These are phyloP conservation scores for Rhododendron simsii DNA, from an alignment of 148 eudicot species.

Conservation along the genomic window DNA sequence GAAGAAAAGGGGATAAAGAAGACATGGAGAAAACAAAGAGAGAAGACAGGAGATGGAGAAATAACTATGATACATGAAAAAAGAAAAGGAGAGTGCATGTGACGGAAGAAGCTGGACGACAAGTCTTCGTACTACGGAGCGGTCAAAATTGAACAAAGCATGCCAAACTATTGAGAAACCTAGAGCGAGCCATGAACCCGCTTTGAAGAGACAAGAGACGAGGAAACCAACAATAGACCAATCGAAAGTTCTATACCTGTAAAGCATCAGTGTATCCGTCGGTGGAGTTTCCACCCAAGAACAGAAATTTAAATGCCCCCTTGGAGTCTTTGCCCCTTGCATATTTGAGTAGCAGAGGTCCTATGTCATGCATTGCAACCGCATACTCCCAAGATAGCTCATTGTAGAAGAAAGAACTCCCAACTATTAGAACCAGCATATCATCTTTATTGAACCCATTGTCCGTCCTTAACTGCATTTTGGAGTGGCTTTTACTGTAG, in stretches of 20 bases:
- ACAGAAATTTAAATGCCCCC: conserved; percentile 55
- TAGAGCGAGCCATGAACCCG: neutral
- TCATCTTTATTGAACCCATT: conserved; percentile 64
- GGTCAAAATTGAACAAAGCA: neutral
- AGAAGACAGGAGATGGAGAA: neutral
- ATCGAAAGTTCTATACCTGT: conserved; percentile 44
- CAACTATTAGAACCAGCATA: conserved; percentile 70
- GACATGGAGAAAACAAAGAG: neutral
- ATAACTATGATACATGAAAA: neutral
- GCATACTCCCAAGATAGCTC: conserved; percentile 91
- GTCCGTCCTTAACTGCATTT: conserved; percentile 43
- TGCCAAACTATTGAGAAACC: neutral
- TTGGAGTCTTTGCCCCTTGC: conserved; percentile 46
- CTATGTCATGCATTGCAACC: conserved; percentile 70
- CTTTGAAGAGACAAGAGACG: neutral
- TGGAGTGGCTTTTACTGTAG: conserved; percentile 67
- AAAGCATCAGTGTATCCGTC: conserved; percentile 57
- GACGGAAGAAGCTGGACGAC: neutral
- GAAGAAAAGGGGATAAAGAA: neutral
- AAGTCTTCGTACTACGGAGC: neutral
- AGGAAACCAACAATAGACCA: neutral
- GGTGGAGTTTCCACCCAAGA: conserved; percentile 76
- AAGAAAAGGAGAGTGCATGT: neutral
- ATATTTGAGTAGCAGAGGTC: conserved; percentile 75
- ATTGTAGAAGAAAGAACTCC: conserved; percentile 77